Base-by-base conservation (phyloP, 805 yeast species). In the Suhomyces sp. region DNA sequence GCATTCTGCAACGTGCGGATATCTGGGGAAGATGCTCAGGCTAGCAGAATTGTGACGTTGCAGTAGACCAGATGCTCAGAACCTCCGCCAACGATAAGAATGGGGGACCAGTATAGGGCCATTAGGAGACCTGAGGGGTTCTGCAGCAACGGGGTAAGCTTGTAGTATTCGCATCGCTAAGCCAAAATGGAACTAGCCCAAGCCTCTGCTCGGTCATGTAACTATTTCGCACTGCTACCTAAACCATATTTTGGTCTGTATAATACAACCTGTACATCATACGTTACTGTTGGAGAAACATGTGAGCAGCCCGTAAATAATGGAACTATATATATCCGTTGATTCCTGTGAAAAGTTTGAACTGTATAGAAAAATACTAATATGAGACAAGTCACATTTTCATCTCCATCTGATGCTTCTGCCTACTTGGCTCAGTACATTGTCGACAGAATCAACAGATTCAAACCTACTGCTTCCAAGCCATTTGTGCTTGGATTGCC, bases 401-500 rank as follows among this genome's bases (percentile, higher is more conserved):
- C 76, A 13, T 59, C 64, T 2, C 50, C 71, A 2, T 70, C 69
- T 10, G 76, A 71, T 41, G 83, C 83, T 17, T 73, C 79, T 33
- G 66, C 59, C 46, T 72, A 60, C 50, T 71, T 79, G 48, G 85
- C 85, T 17, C 68, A 72, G 42, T 69, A 78, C 61, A 77, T 82
- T 31, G 71, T 79, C 15, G 56, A 63, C 40, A 65, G 62, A 50
- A 81, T 82, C 63, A 78, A 69, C 54, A 63, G 57, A 0, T 81
- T 80, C 53, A 57, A 53, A 2, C 85, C 86, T 12, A 71, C 82
- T 10, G 59, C 75, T 3, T 51, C 58, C 2, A 71, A 64, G 44
- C 85, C 86, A 13, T 80, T 77, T 60, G 83, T 83, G 1, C 61
- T 82, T 44, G 86, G 86, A 1, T 73, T 83, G 46, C 86, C 86